These are phyloP conservation scores for Cladorrhinum sp. DNA, from an alignment of 2,329 filamentous ascomycete genomes.

Conservation along the genomic window DNA sequence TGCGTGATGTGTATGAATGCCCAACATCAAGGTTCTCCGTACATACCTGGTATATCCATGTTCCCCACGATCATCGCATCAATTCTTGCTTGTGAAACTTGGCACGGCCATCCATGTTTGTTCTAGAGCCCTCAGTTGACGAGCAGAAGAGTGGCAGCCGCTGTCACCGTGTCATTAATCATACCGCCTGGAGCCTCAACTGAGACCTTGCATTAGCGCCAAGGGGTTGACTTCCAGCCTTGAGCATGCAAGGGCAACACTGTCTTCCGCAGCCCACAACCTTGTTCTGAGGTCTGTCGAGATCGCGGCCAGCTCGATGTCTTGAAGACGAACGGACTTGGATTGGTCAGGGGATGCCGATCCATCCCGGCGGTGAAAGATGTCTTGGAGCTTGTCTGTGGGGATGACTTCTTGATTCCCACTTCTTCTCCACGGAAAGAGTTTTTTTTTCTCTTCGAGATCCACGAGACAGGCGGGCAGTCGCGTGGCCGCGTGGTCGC, in stretches of 20 bases:
- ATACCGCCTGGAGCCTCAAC: neutral
- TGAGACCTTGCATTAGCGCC: neutral
- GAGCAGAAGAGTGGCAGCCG: neutral
- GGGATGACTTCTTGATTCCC: neutral
- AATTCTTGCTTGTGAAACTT: neutral
- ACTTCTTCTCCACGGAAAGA: neutral
- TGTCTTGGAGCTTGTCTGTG: neutral
- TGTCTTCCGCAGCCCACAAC: neutral
- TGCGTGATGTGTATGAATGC: neutral
- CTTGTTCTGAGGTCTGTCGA: neutral
- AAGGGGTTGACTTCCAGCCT: neutral
- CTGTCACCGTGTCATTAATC: conserved; percentile 2
- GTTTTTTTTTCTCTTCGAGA: too few relatives aligned
- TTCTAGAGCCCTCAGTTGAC: neutral
- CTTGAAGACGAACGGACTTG: neutral
- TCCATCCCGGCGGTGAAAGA: neutral
- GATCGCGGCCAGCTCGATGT: neutral
- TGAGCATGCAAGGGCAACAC: neutral
- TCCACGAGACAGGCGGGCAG: too few relatives aligned
- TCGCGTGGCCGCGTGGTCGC: too few relatives aligned
- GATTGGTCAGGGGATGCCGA: neutral
- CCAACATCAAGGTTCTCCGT: too few relatives aligned
- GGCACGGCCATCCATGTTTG: neutral
- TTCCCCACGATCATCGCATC: too few relatives aligned
- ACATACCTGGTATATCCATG: too few relatives aligned